Conservation (phyloP, 805 yeast species). For the Ogataea polymorpha region DNA sequence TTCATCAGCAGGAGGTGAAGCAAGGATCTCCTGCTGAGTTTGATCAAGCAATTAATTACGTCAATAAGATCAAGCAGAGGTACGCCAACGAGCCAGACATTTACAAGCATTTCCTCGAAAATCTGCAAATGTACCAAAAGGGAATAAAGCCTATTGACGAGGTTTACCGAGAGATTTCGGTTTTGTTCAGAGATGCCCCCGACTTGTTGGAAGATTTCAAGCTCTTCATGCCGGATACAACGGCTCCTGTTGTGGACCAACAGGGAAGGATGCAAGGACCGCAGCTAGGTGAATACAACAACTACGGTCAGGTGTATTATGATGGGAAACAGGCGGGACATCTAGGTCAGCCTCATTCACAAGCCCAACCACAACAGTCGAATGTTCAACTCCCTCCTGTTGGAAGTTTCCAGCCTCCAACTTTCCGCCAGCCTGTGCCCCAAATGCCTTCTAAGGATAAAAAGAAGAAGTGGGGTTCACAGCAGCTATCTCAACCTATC, state of each 20-base stretch:
- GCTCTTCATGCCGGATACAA: constrained; percentile 86
- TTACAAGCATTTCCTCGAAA: constrained; percentile 91
- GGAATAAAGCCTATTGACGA: constrained; percentile 95
- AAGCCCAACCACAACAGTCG: constrained; percentile 25
- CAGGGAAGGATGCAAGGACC: constrained; percentile 22
- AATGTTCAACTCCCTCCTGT: constrained; percentile 76
- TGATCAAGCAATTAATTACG: constrained; percentile 95
- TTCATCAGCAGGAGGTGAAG: constrained; percentile 23
- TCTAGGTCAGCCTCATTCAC: constrained; percentile 6
- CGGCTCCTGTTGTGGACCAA: constrained; percentile 30
- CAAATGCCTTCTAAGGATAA: constrained; percentile 24
- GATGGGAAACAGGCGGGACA: constrained; percentile 15
- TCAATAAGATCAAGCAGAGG: constrained; percentile 91
- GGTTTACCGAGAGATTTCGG: constrained; percentile 90
- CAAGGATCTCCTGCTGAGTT: constrained; percentile 80
- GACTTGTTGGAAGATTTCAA: constrained; percentile 93
- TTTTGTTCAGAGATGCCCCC: constrained; percentile 87
- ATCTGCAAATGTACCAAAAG: constrained; percentile 92
- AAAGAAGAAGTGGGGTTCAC: constrained; percentile 29
- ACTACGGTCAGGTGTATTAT: constrained; percentile 18
- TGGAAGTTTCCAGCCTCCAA: constrained; percentile 79
- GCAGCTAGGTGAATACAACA: constrained; percentile 20
- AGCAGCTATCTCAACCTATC: constrained; percentile 14
- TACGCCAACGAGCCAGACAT: constrained; percentile 93
- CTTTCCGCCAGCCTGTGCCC: constrained; percentile 28